phyloP scores from a whole-genome alignment of 139 green algal species.

The Pseudopediastrum boryanum region DNA sequence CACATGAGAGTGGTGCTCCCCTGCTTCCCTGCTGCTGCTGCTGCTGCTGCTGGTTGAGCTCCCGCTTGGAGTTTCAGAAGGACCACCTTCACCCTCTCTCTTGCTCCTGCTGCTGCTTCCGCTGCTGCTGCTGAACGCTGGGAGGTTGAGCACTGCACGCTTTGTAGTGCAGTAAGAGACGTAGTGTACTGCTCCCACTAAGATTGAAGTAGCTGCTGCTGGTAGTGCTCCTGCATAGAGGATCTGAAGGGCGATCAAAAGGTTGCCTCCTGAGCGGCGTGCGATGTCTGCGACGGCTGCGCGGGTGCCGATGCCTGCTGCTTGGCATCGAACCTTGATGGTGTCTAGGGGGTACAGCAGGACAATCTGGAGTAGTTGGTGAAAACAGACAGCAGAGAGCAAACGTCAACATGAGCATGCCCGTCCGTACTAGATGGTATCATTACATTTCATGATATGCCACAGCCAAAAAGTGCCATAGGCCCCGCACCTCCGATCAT shows the following conservation, averaged over 20 bases:
- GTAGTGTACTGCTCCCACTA: slow-evolving; percentile 32
- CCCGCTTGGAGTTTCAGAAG: background rate
- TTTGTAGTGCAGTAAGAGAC: slow-evolving; percentile 4
- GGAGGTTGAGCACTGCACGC: background rate
- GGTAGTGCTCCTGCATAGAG: slow-evolving; percentile 29
- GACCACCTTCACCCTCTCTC: background rate
- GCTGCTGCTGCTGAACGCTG: background rate
- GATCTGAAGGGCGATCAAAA: background rate
- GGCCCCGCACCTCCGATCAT: too few relatives aligned
- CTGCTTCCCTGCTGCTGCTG: background rate
- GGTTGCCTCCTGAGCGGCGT: background rate
- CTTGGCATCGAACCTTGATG: slow-evolving; percentile 34
- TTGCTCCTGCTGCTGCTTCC: background rate
- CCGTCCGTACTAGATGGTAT: too few relatives aligned
- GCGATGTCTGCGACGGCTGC: background rate
- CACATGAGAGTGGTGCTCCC: background rate
- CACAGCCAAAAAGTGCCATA: background rate
- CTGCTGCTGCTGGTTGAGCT: slow-evolving; percentile 14
- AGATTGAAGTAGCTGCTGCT: slow-evolving; percentile 7
- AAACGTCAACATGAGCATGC: background rate
- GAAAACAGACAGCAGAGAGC: background rate
- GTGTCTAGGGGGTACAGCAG: slow-evolving; percentile 32
- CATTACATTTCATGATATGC: background rate
- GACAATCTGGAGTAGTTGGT: slow-evolving; percentile 23
- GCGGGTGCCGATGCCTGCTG: slow-evolving; percentile 8